Evolutionary conservation across 1,139 yeast species (phyloP).

Genomic region (Pichia sp.): DNA sequence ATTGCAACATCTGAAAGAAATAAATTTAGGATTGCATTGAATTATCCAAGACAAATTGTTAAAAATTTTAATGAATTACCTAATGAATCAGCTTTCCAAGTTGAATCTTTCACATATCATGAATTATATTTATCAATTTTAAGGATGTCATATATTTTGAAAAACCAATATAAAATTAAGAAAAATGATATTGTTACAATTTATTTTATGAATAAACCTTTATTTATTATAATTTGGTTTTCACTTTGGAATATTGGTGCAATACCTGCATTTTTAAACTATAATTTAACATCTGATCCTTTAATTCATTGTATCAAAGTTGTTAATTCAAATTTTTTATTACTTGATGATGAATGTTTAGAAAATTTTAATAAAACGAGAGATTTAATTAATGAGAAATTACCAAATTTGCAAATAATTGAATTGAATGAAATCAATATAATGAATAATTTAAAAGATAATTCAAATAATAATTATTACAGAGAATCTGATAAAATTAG

Average conservation of each 20-base stretch:
- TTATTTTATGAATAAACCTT: constrained; percentile 76
- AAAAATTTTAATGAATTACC: constrained; percentile 22
- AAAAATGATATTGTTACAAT: constrained; percentile 68
- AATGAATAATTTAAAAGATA: constrained; percentile 31
- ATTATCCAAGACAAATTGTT: constrained; percentile 17
- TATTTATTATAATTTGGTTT: constrained; percentile 73
- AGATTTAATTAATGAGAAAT: constrained; percentile 34
- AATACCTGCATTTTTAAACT: constrained; percentile 78
- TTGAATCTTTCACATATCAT: constrained; percentile 61
- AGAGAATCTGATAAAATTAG: constrained; percentile 51
- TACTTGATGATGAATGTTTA: constrained; percentile 63
- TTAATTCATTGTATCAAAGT: constrained; percentile 74
- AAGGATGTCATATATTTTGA: constrained; percentile 58
- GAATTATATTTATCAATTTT: constrained; percentile 62
- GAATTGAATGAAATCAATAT: constrained; percentile 49
- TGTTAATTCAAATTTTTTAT: constrained; percentile 55
- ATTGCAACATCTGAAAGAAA: constrained; percentile 8
- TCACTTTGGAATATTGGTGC: constrained; percentile 93
- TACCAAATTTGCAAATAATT: constrained; percentile 31
- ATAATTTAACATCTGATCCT: constrained; percentile 67
- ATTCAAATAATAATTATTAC: too few relatives aligned
- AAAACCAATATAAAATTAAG: constrained; percentile 55
- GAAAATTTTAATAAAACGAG: constrained; percentile 49
- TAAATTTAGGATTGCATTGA: constrained; percentile 17
- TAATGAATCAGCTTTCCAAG: constrained; percentile 44